Evolutionary conservation across 495 filamentous ascomycete species (phyloP).

Genomic region (Achaetomiella virescens): DNA sequence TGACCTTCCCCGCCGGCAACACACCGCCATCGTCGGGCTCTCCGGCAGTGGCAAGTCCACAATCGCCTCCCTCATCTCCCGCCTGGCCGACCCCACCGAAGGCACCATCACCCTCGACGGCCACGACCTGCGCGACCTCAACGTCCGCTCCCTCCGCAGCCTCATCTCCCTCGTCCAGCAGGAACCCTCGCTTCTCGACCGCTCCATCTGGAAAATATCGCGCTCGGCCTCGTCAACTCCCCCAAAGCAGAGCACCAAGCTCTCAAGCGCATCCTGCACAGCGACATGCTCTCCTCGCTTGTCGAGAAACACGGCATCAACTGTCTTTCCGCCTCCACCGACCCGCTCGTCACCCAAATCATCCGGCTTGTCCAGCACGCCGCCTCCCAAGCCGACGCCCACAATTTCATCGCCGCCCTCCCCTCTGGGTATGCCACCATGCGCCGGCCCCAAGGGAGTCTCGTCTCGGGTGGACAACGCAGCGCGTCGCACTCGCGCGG

Average conservation of each 20-base stretch:
- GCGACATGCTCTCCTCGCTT: no score
- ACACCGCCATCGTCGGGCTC: slow-evolving; percentile 64
- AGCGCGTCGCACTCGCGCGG: slow-evolving; percentile 63
- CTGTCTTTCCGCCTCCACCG: no score
- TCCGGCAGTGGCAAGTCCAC: slow-evolving; percentile 70
- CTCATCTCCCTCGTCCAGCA: slow-evolving; percentile 61
- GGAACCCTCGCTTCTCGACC: slow-evolving; percentile 57
- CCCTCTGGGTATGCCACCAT: slow-evolving; percentile 45
- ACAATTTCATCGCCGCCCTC: slow-evolving; percentile 31
- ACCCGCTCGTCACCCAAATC: slow-evolving; percentile 15
- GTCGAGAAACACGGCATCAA: no score
- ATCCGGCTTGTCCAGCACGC: slow-evolving; percentile 30
- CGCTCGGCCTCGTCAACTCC: slow-evolving; percentile 58
- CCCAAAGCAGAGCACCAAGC: no score
- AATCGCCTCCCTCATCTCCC: slow-evolving; percentile 58
- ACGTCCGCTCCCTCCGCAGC: slow-evolving; percentile 50
- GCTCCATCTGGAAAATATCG: slow-evolving; percentile 67
- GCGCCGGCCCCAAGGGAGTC: slow-evolving; percentile 41
- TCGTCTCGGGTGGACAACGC: slow-evolving; percentile 55
- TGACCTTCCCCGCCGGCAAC: slow-evolving; percentile 77
- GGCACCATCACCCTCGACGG: slow-evolving; percentile 47
- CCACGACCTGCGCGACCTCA: slow-evolving; percentile 48
- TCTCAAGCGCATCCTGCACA: no score
- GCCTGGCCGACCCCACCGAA: slow-evolving; percentile 39
- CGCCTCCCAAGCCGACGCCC: slow-evolving; percentile 34